phyloP scores from a whole-genome alignment of 2,329 filamentous ascomycete species.

The Fusarium nanum region DNA sequence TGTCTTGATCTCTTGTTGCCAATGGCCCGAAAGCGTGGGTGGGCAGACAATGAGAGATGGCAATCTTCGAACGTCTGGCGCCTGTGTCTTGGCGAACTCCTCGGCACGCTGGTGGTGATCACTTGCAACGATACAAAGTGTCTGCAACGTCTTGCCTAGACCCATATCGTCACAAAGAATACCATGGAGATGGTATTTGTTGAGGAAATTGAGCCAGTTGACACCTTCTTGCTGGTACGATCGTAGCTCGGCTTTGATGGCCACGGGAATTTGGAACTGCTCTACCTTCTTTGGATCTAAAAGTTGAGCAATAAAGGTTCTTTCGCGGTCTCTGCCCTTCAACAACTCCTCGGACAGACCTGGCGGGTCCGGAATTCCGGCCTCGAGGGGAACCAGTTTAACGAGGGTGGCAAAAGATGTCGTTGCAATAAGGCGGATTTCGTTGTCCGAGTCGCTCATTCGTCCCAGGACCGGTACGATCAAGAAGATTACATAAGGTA shows the following conservation, averaged over 20 bases:
- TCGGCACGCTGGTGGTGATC: constrained; percentile 95
- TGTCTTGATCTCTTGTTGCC: constrained; percentile 96
- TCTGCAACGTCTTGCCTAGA: constrained; percentile 96
- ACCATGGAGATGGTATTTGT: constrained; percentile 96
- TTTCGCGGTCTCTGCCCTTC: constrained; percentile 89
- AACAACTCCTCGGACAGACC: constrained; percentile 90
- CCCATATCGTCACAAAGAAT: constrained; percentile 99
- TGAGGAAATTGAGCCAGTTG: constrained; percentile 98
- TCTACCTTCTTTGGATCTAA: constrained; percentile 98
- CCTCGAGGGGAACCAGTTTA: constrained; percentile 95
- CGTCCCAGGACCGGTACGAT: constrained; percentile 96
- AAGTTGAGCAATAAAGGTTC: constrained; percentile 96
- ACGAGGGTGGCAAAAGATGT: constrained; percentile 97
- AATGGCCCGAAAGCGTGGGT: constrained; percentile 95
- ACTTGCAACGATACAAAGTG: constrained; percentile 96
- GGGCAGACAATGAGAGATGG: constrained; percentile 96
- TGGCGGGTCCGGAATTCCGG: constrained; percentile 95
- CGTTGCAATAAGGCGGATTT: constrained; percentile 92
- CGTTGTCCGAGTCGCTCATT: constrained; percentile 98
- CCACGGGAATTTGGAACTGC: constrained; percentile 90
- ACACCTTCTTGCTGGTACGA: constrained; percentile 99
- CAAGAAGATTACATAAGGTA: constrained; percentile 98
- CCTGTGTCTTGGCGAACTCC: constrained; percentile 85
- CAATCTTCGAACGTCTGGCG: constrained; percentile 80
- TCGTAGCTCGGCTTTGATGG: constrained; percentile 95